Evolutionary conservation across 306 rosid species (phyloP).

Genomic region (Malus sieversii): DNA sequence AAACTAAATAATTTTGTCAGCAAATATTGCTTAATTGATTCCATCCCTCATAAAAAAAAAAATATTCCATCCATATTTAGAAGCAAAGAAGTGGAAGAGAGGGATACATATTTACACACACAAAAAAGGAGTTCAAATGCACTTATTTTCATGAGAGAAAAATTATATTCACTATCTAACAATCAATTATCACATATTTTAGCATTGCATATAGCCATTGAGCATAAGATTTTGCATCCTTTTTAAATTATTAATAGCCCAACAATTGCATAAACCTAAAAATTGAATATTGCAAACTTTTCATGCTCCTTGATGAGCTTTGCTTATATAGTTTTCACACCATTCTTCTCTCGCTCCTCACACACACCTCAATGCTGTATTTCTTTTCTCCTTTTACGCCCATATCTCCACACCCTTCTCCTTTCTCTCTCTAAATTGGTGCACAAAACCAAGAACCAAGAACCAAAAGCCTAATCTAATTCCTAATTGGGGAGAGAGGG

Average conservation of each 20-base stretch:
- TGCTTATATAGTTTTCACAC: constrained; percentile 21
- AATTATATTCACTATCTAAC: not conserved
- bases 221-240: not conserved
- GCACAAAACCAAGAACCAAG: constrained; percentile 9
- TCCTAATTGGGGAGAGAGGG: constrained; percentile 27
- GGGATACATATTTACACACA: not conserved
- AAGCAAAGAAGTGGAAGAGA: not conserved
- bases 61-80: not conserved
- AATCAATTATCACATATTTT: not conserved
- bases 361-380: constrained; percentile 47
- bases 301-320: constrained; percentile 26
- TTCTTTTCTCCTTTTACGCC: constrained; percentile 14
- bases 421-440: constrained; percentile 8
- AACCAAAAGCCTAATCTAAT: not conserved
- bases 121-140: not conserved
- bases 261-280: not conserved
- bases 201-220: not conserved
- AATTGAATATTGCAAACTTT: not conserved
- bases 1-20: too few species aligned
- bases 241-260: not conserved
- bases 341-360: constrained; percentile 29
- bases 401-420: constrained; percentile 12
- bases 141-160: not conserved
- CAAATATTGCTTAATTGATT: not conserved
- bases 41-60: not conserved